These are phyloP conservation scores for Venturia carpophila DNA, from an alignment of 2,329 filamentous ascomycete species.

Conservation along the genomic window DNA sequence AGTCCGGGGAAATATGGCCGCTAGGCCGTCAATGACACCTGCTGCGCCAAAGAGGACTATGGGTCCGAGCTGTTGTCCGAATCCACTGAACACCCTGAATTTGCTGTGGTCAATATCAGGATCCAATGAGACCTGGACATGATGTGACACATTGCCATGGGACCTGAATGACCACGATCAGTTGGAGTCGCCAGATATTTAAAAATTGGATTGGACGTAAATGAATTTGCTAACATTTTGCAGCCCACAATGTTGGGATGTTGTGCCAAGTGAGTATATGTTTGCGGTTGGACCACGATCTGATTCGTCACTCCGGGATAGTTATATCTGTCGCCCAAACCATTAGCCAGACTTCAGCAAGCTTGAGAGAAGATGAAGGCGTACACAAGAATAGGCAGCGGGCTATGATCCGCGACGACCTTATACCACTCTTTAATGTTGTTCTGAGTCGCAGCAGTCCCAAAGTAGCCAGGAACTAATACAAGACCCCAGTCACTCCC, in stretches of 20 bases:
- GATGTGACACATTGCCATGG: conserved; percentile 57
- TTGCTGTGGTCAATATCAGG: conserved; percentile 50
- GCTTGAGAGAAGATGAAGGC: conserved; percentile 21
- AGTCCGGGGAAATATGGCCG: conserved; percentile 52
- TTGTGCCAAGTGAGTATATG: conserved; percentile 49
- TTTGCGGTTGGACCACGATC: conserved; percentile 43
- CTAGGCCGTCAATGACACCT: conserved; percentile 62
- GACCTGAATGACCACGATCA: background rate
- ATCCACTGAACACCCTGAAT: conserved; percentile 56
- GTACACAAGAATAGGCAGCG: conserved; percentile 51
- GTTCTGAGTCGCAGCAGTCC: conserved; percentile 50
- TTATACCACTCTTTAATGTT: conserved; percentile 55
- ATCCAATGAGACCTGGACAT: conserved; percentile 52
- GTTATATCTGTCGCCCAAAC: conserved; percentile 45
- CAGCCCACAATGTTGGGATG: conserved; percentile 62
- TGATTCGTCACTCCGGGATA: conserved; percentile 53
- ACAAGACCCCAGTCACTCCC: conserved; percentile 56
- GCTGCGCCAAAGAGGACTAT: conserved; percentile 55
- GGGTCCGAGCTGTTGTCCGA: conserved; percentile 58
- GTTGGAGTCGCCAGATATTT: background rate
- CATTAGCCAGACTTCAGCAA: background rate
- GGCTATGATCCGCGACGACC: conserved; percentile 52
- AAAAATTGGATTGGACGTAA: background rate
- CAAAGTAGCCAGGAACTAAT: conserved; percentile 59
- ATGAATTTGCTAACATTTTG: conserved; percentile 46